Conservation (phyloP, 2,329 filamentous ascomycete genomes). For the Neonectria punicea region DNA sequence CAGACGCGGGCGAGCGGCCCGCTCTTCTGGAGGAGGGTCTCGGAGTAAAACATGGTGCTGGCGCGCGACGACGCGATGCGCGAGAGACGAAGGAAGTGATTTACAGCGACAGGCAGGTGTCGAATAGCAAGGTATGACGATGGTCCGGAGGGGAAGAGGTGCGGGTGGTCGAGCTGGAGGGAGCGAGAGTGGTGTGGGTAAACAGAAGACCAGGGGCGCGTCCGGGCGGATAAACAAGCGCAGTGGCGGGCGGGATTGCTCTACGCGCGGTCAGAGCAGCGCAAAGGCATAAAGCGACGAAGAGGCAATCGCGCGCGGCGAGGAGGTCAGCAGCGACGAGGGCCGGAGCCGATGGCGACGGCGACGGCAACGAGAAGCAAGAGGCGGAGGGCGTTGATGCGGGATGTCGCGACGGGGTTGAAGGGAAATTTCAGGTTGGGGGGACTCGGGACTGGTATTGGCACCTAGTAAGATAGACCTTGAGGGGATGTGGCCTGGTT, state of each 20-base stretch:
- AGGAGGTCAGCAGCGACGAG: constrained; percentile 40
- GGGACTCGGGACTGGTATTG: constrained; percentile 43
- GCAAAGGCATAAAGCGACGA: constrained; percentile 44
- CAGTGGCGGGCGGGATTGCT: constrained; percentile 41
- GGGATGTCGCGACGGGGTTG: constrained; percentile 42
- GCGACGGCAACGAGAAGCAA: constrained; percentile 38
- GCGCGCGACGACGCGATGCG: constrained; percentile 45
- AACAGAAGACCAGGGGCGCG: constrained; percentile 48
- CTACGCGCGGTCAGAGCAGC: constrained; percentile 45
- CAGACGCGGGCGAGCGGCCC: constrained; percentile 97
- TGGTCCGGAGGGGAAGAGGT: constrained; percentile 29
- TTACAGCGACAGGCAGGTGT: constrained; percentile 20
- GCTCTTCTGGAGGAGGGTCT: constrained; percentile 94
- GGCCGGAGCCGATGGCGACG: constrained; percentile 37
- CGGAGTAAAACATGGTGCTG: constrained; percentile 92
- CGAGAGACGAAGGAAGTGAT: constrained; percentile 32
- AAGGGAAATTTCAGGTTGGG: constrained; percentile 36
- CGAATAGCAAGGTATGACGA: constrained; percentile 24
- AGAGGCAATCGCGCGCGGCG: constrained; percentile 37
- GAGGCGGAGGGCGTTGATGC: constrained; percentile 34
- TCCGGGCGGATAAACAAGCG: constrained; percentile 48
- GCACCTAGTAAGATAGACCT: constrained; percentile 40
- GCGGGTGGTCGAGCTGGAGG: constrained; percentile 12
- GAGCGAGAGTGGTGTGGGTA: constrained; percentile 43
- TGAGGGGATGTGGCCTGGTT: constrained; percentile 39